These are phyloP conservation scores for Plasmopara viticola DNA, from an alignment of 352 stramenopile genomes.

Conservation along the genomic window DNA sequence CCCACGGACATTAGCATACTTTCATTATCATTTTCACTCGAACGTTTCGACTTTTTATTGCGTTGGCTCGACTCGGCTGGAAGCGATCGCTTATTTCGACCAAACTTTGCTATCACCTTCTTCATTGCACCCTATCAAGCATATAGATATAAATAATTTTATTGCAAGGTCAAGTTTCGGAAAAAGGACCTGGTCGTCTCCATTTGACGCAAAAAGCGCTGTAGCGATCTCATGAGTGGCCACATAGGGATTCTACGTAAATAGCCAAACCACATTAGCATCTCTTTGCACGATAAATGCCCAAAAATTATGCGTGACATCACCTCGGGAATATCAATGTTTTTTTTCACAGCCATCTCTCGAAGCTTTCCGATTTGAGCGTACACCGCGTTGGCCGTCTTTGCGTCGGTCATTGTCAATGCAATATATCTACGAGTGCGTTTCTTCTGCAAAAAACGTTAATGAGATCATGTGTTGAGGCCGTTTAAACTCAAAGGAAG, in stretches of 20 bases:
- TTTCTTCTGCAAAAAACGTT: conserved; percentile 8
- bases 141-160: background rate
- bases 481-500: background rate
- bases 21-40: conserved; percentile 6
- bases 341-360: conserved; percentile 14
- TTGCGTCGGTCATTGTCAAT: conserved; percentile 14
- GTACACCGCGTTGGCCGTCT: conserved; percentile 18
- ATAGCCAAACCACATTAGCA: background rate
- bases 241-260: conserved; percentile 16
- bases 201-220: conserved; percentile 21
- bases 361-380: conserved; percentile 21
- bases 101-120: conserved; percentile 23
- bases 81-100: conserved; percentile 17
- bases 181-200: conserved; percentile 20
- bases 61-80: conserved; percentile 9
- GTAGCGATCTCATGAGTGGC: conserved; percentile 21
- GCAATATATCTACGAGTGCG: background rate
- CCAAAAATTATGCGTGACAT: background rate
- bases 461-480: conserved; percentile 14
- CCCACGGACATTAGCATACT: too few relatives aligned
- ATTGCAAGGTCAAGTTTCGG: too few relatives aligned
- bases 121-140: conserved; percentile 22
- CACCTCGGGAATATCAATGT: conserved; percentile 24
- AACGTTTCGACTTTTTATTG: conserved; percentile 18
- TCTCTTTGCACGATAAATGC: background rate